Evolutionary conservation across 352 stramenopile genomes (phyloP).

Genomic region (Globisporangium paroecandrum): DNA sequence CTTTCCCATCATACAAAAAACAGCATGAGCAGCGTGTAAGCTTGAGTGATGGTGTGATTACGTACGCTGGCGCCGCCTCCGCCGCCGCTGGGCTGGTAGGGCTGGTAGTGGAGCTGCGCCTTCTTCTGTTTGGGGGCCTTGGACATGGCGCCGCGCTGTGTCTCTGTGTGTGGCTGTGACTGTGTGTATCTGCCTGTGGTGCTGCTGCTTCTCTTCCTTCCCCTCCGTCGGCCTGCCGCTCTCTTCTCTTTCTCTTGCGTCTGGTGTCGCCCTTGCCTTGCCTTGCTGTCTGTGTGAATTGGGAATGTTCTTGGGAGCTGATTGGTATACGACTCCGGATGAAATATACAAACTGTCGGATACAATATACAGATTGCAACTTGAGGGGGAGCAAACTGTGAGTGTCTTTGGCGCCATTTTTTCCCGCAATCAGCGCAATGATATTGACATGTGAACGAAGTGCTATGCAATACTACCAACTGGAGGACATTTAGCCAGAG

Average conservation of each 20-base stretch:
- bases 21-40: not conserved
- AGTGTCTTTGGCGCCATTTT: conserved; percentile 1
- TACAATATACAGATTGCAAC: not conserved
- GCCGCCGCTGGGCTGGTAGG: conserved; percentile 47
- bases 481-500: not conserved
- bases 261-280: not conserved
- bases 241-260: not conserved
- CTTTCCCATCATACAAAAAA: not conserved
- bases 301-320: not conserved
- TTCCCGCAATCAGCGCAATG: not conserved
- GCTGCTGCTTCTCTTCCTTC: not conserved
- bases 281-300: not conserved
- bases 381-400: not conserved
- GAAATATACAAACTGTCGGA: not conserved
- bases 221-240: not conserved
- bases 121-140: conserved; percentile 81
- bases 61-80: conserved; percentile 13
- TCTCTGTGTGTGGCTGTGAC: not conserved
- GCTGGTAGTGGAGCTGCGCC: conserved; percentile 71
- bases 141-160: conserved; percentile 37
- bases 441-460: no score
- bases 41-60: conserved; percentile 19
- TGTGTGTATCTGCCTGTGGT: not conserved
- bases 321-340: not conserved
- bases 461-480: no score